Conservation (phyloP, 2,329 filamentous ascomycete species). For the Waltergamsia citrina region DNA sequence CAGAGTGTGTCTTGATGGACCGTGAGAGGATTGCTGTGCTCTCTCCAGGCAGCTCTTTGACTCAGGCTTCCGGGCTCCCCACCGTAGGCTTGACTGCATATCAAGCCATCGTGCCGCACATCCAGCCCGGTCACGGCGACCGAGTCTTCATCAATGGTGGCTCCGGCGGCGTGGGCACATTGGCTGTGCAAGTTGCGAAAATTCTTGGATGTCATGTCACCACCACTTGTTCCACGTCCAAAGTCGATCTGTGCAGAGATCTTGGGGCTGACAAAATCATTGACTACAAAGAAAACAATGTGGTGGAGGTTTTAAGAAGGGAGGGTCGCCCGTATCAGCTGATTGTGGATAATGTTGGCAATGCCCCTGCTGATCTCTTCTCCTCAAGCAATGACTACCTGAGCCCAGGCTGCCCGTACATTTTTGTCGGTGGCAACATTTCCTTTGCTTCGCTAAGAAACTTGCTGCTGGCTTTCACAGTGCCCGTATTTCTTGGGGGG, state of each 20-base stretch:
- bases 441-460: slow-evolving; percentile 13
- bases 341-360: slow-evolving; percentile 52
- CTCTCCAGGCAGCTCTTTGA: slow-evolving; percentile 27
- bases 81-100: slow-evolving; percentile 39
- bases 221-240: slow-evolving; percentile 48
- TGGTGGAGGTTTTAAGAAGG: slow-evolving; percentile 34
- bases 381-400: slow-evolving; percentile 40
- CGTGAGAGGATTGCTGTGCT: slow-evolving; percentile 24
- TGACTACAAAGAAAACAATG: slow-evolving; percentile 45
- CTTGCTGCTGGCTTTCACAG: slow-evolving; percentile 13
- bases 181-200: slow-evolving; percentile 57
- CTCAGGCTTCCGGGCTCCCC: slow-evolving; percentile 29
- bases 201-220: slow-evolving; percentile 50
- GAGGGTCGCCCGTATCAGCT: slow-evolving; percentile 37
- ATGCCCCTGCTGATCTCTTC: slow-evolving; percentile 39
- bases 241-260: slow-evolving; percentile 44
- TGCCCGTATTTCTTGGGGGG: slow-evolving; percentile 26
- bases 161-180: slow-evolving; percentile 52
- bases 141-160: slow-evolving; percentile 58
- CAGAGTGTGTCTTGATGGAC: slow-evolving; percentile 28
- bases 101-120: slow-evolving; percentile 34
- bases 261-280: slow-evolving; percentile 57
- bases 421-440: slow-evolving; percentile 36
- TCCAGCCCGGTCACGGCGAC: slow-evolving; percentile 43
- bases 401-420: slow-evolving; percentile 33